Conservation (phyloP, 805 yeast species). For the Pichia californica region DNA sequence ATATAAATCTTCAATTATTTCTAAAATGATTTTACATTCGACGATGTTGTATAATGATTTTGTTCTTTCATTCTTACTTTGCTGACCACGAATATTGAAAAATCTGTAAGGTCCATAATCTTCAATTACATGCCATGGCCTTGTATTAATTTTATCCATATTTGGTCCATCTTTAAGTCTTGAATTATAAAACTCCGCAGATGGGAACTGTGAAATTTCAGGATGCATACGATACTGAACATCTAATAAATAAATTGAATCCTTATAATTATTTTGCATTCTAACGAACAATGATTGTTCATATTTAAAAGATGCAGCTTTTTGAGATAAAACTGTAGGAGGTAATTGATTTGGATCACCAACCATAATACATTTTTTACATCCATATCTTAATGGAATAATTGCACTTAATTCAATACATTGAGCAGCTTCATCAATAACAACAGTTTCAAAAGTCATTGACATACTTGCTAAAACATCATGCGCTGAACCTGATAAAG, state of each 20-base stretch:
- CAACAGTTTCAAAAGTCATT: constrained; percentile 79
- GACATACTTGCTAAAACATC: constrained; percentile 71
- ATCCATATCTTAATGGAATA: constrained; percentile 89
- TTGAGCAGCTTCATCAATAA: constrained; percentile 96
- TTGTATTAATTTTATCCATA: constrained; percentile 51
- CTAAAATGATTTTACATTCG: constrained; percentile 72
- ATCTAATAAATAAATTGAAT: constrained; percentile 65
- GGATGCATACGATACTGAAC: constrained; percentile 99
- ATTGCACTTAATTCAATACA: constrained; percentile 89
- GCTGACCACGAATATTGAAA: constrained; percentile 62
- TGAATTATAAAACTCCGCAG: constrained; percentile 71
- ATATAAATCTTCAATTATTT: constrained; percentile 52
- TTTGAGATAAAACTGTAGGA: constrained; percentile 89
- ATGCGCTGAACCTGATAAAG: constrained; percentile 92
- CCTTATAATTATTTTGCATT: constrained; percentile 65
- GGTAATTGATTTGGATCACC: constrained; percentile 99
- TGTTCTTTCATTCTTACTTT: constrained; percentile 55
- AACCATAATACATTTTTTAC: constrained; percentile 87
- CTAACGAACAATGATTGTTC: constrained; percentile 93
- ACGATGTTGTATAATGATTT: constrained; percentile 63
- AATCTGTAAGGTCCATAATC: constrained; percentile 72
- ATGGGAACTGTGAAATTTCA: constrained; percentile 79
- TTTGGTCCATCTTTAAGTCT: constrained; percentile 69
- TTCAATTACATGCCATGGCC: constrained; percentile 67
- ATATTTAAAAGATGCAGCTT: constrained; percentile 71